phyloP scores from a whole-genome alignment of 225 moss, liverwort and hornwort genomes.

The Climacium dendroides region DNA sequence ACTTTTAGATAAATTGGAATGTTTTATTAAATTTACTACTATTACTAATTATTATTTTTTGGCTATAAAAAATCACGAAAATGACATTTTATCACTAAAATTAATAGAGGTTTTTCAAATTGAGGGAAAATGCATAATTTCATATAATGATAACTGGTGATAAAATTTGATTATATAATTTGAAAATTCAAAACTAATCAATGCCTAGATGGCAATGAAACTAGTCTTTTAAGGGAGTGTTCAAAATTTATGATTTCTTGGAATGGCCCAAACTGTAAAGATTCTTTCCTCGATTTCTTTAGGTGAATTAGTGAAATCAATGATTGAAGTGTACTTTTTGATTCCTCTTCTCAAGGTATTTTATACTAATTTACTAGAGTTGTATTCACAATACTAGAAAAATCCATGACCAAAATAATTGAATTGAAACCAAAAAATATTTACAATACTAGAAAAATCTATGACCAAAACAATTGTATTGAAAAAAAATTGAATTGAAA shows the following conservation, averaged over 20 bases:
- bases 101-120: not conserved
- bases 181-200: not conserved
- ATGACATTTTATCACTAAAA: not conserved
- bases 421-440: no score
- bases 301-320: not conserved
- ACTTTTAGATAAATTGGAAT: not conserved
- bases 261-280: not conserved
- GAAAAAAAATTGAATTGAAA: no score
- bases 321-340: accelerated
- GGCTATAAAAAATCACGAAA: not conserved
- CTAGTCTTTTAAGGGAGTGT: not conserved
- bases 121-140: not conserved
- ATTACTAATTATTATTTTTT: not conserved
- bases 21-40: not conserved
- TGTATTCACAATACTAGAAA: no score
- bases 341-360: not conserved
- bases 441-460: no score
- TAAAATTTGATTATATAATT: not conserved
- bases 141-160: not conserved
- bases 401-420: no score
- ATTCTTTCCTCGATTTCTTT: no score
- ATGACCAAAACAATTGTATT: no score
- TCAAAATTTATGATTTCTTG: not conserved
- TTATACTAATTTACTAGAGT: not conserved
- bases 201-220: not conserved